Base-by-base conservation (phyloP, 768 basidiomycete genomes). In the Xanthoconium stramineum region DNA sequence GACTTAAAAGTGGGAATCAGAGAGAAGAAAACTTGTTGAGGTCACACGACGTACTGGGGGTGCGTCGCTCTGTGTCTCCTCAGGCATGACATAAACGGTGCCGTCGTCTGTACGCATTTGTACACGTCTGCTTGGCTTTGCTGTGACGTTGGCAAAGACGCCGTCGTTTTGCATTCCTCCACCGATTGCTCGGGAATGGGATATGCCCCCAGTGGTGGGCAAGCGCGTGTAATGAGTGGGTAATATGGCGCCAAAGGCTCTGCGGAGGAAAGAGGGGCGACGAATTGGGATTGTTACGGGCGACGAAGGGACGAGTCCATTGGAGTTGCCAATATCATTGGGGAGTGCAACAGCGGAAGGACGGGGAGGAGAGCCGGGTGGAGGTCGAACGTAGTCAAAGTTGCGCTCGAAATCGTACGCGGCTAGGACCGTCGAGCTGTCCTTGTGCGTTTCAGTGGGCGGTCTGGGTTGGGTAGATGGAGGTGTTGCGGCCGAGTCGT, bases 81-180 rank as follows among this genome's bases (percentile, higher is more conserved):
- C 94, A 6, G 94, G 92, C 38, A 85, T 82, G 65, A 85, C 75
- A 67, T 79, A 79, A 5, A 81, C 73, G 61, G 78, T 76, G 5
- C 88, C 88, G 62, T 85, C 73, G 36, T 79, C 80, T 20, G 76
- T 72, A 35, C 64, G 71, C n/a, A 83, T 65, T 28, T 79, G 76
- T 2, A 76, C 68, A 15, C 69, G 69, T 50, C 75, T 73, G 40
- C 68, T 69, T 2, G 97, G 96, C 69, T 97, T 97, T 1, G 96
- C 96, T 61, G 83, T 86, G 37, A 99, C 84, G 66, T 98, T 99
- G 32, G 89, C 86, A 67, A 98, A 99, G 10, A 98, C 95, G 3
- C 97, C 97, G 63, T 97, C 94, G 65, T 95, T 94, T 32, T 92
- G 83, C 17, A 75, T 77, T 1, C 89, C 91, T 8, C 86, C 85